Conservation (phyloP, 2,329 filamentous ascomycete species). For the Calonectria leucothoes region DNA sequence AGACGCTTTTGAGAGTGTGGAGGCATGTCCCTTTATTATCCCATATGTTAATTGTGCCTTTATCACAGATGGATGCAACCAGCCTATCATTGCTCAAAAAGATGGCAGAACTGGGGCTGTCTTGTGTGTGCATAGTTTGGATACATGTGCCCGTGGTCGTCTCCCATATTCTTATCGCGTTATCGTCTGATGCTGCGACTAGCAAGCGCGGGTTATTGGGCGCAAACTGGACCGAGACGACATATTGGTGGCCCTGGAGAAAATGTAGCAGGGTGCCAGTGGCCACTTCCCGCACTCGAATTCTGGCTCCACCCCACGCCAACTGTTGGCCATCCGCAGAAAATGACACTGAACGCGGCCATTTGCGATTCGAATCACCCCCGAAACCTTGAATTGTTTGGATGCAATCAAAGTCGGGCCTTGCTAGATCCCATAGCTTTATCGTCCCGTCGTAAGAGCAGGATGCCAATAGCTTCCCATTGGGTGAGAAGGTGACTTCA, state of each 20-base stretch:
- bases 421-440: background rate
- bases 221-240: background rate
- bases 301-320: background rate
- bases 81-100: background rate
- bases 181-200: background rate
- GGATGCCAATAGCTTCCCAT: background rate
- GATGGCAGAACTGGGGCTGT: too few species aligned
- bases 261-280: background rate
- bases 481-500: background rate
- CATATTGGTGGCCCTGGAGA: background rate
- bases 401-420: background rate
- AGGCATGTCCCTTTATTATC: background rate
- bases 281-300: background rate
- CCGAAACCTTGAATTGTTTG: background rate
- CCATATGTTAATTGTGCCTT: background rate
- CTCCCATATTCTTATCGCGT: background rate
- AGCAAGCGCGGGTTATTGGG: background rate
- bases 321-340: background rate
- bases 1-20: background rate
- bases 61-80: background rate
- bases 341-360: rapidly evolving
- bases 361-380: background rate
- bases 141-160: background rate
- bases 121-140: background rate
- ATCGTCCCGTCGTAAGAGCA: background rate